phyloP scores from a whole-genome alignment of 257 asterid genomes.

The Rubia yunnanensis region DNA sequence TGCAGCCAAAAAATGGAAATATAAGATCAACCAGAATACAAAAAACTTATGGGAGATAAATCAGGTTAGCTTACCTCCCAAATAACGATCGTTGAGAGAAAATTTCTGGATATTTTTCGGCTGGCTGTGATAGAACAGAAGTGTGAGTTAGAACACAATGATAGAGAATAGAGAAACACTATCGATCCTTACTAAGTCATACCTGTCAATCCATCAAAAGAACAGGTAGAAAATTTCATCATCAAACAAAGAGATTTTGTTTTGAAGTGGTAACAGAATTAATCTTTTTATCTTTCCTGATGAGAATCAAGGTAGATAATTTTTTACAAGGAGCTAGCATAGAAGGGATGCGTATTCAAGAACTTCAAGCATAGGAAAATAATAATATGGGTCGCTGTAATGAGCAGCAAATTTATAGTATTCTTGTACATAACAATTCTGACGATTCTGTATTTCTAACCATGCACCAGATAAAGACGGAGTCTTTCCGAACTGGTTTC shows the following conservation, averaged over 20 bases:
- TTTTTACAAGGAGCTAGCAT: neutral
- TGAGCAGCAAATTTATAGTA: neutral
- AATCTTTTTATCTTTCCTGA: neutral
- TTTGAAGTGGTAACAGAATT: neutral
- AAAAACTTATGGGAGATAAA: neutral
- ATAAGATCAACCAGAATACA: neutral
- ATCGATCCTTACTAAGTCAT: neutral
- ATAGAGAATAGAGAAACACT: conserved; percentile 1
- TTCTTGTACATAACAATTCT: neutral
- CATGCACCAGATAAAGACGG: neutral
- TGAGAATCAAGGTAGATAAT: neutral
- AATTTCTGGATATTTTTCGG: conserved; percentile 60
- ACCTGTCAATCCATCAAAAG: neutral
- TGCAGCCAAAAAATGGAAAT: neutral
- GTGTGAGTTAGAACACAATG: neutral
- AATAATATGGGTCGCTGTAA: neutral
- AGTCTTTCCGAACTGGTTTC: neutral
- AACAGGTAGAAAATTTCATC: neutral
- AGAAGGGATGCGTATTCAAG: neutral
- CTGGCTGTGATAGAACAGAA: conserved; percentile 41
- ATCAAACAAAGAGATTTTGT: neutral
- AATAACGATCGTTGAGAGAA: conserved; percentile 47
- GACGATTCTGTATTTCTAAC: neutral
- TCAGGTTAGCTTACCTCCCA: conserved; percentile 40
- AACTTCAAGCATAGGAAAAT: neutral